Conservation (phyloP, 2,329 filamentous ascomycete species). For the Cadophora sp. region DNA sequence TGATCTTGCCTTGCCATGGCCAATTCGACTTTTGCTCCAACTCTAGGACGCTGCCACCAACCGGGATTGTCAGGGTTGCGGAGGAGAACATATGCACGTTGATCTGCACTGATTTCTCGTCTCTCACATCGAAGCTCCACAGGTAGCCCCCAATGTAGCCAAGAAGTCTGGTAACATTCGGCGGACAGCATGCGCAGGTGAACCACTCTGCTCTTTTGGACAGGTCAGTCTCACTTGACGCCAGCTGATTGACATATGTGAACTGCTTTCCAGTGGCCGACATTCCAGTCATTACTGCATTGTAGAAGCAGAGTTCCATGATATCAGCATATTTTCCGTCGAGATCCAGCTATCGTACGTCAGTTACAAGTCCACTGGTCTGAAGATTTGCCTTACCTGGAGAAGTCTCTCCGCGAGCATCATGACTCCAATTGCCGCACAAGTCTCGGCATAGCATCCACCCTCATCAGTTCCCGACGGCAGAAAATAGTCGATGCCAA, state of each 20-base stretch:
- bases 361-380: not conserved
- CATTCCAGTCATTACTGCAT: slow-evolving; percentile 64
- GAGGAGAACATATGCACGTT: slow-evolving; percentile 64
- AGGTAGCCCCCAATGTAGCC: slow-evolving; percentile 63
- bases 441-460: slow-evolving; percentile 68
- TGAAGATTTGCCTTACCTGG: slow-evolving; percentile 46
- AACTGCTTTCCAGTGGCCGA: slow-evolving; percentile 62
- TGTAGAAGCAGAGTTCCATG: slow-evolving; percentile 67
- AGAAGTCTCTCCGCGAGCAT: slow-evolving; percentile 65
- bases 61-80: slow-evolving; percentile 52
- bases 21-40: slow-evolving; percentile 60
- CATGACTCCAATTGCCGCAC: slow-evolving; percentile 64
- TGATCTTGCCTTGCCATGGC: slow-evolving; percentile 62
- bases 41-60: slow-evolving; percentile 46
- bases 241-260: slow-evolving; percentile 67
- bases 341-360: slow-evolving; percentile 51
- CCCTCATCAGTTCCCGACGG: slow-evolving; percentile 65
- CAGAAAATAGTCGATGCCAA: slow-evolving; percentile 64
- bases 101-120: slow-evolving; percentile 48
- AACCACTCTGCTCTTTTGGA: slow-evolving; percentile 64
- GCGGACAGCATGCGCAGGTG: slow-evolving; percentile 65
- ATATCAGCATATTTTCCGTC: slow-evolving; percentile 61
- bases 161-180: slow-evolving; percentile 62
- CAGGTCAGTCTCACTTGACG: slow-evolving; percentile 57
- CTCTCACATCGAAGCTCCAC: slow-evolving; percentile 52